Percentiles rank a stretch among this genome's conserved stretches.
Evolutionary conservation across 2,329 filamentous ascomycete genomes (phyloP).

Genomic region (Beauveria australis): DNA sequence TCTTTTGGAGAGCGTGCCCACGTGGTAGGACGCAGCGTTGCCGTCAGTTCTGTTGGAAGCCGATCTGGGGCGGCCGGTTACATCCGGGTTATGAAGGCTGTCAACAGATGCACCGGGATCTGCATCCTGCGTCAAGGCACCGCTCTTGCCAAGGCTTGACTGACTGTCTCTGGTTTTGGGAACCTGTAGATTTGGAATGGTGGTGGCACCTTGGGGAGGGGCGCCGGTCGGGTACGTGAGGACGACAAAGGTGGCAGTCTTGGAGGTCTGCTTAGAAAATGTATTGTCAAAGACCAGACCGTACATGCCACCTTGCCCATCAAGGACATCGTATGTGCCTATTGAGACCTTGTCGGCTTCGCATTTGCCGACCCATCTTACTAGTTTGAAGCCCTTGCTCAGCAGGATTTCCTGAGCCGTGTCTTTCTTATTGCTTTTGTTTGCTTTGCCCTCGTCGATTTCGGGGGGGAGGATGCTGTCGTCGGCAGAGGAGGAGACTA

Average conservation of each 20-base stretch:
- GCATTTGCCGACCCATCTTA: constrained; percentile 88
- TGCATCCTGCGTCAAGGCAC: constrained; percentile 36
- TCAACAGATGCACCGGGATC: constrained; percentile 49
- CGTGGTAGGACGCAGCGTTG: constrained; percentile 47
- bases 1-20: constrained; percentile 80
- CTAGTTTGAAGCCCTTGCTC: constrained; percentile 59
- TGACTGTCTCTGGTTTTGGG: constrained; percentile 33
- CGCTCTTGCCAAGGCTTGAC: constrained; percentile 43
- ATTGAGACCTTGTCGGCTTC: constrained; percentile 93
- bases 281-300: constrained; percentile 98
- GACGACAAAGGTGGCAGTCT: constrained; percentile 89
- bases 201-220: constrained; percentile 65
- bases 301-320: constrained; percentile 80
- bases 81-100: constrained; percentile 47
- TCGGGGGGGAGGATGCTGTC: constrained; percentile 36
- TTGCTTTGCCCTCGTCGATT: constrained; percentile 35
- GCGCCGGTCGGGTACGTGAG: constrained; percentile 84
- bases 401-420: constrained; percentile 56
- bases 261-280: constrained; percentile 90
- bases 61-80: constrained; percentile 36
- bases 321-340: constrained; percentile 73
- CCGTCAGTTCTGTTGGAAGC: constrained; percentile 45
- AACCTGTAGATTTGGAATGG: constrained; percentile 52
- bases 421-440: constrained; percentile 48
- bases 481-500: constrained; percentile 32